Evolutionary conservation across 176 grass and related monocot genomes (phyloP).

Genomic region (Rhynchospora tenuis): DNA sequence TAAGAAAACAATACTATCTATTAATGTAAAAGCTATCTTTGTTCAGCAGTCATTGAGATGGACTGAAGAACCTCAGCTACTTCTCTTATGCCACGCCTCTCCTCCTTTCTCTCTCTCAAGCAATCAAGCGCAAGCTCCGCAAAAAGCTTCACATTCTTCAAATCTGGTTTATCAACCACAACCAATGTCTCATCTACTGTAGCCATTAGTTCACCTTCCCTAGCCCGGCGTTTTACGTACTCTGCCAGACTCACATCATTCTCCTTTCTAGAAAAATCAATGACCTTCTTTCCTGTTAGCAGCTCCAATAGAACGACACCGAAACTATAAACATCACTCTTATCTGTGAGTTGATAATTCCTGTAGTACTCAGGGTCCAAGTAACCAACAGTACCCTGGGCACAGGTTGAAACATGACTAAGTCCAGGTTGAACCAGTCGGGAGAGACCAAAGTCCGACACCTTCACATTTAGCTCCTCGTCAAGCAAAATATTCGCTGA

Average conservation of each 20-base stretch:
- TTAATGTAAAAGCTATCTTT: background rate
- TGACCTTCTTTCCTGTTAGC: conserved; percentile 27
- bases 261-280: conserved; percentile 24
- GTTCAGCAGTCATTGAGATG: background rate
- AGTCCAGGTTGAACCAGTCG: conserved; percentile 21
- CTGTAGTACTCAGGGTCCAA: conserved; percentile 29
- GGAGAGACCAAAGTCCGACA: conserved; percentile 26
- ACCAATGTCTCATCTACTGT: conserved; percentile 11
- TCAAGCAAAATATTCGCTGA: conserved; percentile 26
- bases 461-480: conserved; percentile 27
- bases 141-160: conserved; percentile 23
- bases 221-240: conserved; percentile 15
- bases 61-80: conserved; percentile 22
- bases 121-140: conserved; percentile 23
- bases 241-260: conserved; percentile 31
- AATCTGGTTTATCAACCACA: background rate
- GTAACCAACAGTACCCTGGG: conserved; percentile 28
- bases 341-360: conserved; percentile 29
- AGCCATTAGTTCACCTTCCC: conserved; percentile 14
- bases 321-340: conserved; percentile 32
- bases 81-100: conserved; percentile 27
- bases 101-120: conserved; percentile 32
- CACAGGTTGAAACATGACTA: conserved; percentile 28
- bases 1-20: background rate
- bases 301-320: conserved; percentile 27